A percentile compares a stretch with the other conserved stretches of the same genome.
Conservation (phyloP, 768 basidiomycete species). For the Leccinellum rugosiceps region DNA sequence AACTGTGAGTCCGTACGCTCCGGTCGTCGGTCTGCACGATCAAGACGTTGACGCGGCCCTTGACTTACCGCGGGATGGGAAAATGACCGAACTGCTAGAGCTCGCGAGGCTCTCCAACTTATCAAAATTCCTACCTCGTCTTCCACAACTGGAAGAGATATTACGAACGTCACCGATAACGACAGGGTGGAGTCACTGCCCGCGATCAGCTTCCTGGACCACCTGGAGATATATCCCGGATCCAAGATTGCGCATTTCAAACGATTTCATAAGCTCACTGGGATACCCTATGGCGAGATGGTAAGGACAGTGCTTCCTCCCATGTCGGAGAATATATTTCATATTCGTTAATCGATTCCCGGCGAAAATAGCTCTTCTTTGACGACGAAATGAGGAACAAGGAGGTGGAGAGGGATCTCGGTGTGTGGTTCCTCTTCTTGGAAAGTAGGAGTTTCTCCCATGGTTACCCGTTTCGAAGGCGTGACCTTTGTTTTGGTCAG, state of each 20-base stretch:
- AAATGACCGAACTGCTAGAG: conserved; percentile 41
- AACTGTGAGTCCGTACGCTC: conserved; percentile 47
- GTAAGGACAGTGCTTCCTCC: conserved; percentile 32
- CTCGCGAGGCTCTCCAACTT: conserved; percentile 67
- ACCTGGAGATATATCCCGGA: conserved; percentile 74
- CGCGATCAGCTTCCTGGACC: conserved; percentile 64
- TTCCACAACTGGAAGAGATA: conserved; percentile 32
- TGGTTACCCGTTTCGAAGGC: conserved; percentile 40
- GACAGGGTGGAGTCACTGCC: conserved; percentile 32
- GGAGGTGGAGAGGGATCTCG: conserved; percentile 51
- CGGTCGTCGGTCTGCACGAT: not conserved
- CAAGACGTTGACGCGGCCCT: not conserved
- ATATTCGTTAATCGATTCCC: not conserved
- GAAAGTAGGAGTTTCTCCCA: not conserved
- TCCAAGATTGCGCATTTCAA: conserved; percentile 84
- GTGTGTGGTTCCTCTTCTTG: conserved; percentile 26
- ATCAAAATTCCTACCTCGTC: conserved; percentile 46
- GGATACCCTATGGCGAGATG: conserved; percentile 80
- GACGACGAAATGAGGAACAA: conserved; percentile 62
- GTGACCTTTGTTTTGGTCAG: conserved; percentile 79
- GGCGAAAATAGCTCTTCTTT: conserved; percentile 52
- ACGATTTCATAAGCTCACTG: conserved; percentile 66
- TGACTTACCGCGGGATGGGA: not conserved
- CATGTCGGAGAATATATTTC: not conserved
- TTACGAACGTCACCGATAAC: not conserved